These are phyloP conservation scores for Berberis thunbergii DNA, from an alignment of 164 flowering plant species.

Conservation along the genomic window DNA sequence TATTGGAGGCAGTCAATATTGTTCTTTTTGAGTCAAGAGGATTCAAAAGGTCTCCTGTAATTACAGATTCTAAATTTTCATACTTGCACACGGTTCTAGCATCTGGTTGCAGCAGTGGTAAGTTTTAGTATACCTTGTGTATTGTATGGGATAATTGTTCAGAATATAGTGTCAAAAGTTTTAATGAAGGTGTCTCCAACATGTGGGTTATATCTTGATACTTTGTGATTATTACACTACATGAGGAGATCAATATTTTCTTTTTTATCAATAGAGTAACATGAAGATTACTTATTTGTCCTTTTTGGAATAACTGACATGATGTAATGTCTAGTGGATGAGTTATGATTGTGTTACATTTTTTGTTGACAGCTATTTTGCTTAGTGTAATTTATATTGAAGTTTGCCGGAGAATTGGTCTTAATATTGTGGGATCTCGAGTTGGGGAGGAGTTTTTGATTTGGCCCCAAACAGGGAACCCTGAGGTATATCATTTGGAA, in stretches of 20 bases:
- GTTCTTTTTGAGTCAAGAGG: constrained; percentile 53
- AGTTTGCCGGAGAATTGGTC: constrained; percentile 58
- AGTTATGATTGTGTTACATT: background rate
- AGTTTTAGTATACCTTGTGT: background rate
- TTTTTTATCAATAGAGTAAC: too few species aligned
- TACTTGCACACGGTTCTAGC: constrained; percentile 55
- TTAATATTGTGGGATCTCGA: constrained; percentile 56
- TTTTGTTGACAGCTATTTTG: constrained; percentile 40
- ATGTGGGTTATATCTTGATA: too few species aligned
- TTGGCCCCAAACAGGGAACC: constrained; percentile 61
- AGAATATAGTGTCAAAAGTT: too few species aligned
- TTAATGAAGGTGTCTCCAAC: too few species aligned
- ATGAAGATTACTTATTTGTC: too few species aligned
- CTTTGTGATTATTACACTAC: too few species aligned
- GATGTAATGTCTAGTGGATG: too few species aligned
- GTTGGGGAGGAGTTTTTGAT: constrained; percentile 72
- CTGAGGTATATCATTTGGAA: constrained; percentile 31
- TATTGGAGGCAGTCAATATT: constrained; percentile 51
- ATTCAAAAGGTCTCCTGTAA: constrained; percentile 44
- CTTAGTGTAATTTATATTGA: constrained; percentile 62
- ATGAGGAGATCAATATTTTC: too few species aligned
- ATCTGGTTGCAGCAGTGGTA: constrained; percentile 55
- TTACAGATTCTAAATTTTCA: constrained; percentile 44
- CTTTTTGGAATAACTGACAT: too few species aligned
- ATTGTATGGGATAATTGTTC: too few species aligned